Base-by-base conservation (phyloP, 768 basidiomycete species). In the Kwoniella shandongensis region DNA sequence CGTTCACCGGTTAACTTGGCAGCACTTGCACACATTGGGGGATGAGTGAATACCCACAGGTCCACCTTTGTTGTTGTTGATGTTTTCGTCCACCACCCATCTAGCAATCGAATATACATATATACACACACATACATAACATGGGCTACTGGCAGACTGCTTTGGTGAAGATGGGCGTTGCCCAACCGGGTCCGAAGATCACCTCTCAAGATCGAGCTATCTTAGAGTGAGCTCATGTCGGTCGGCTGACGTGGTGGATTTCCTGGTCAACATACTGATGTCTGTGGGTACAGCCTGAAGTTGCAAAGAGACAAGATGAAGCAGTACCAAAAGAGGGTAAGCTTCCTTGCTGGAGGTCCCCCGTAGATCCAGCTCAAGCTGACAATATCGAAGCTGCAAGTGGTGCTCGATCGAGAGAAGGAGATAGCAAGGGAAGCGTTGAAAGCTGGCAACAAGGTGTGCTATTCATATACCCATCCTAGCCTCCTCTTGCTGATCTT, bases 121-220 rank as follows among this genome's bases (percentile, higher is more conserved):
- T 57, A 13, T 41, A 54, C 13, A n/a, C 30, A 30, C 27, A 46
- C 27, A 10, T 10, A 17, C 18, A 44, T 48, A 61, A n/a, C 6
- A 72, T 72, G 70, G 70, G 70, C 15, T 57, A 63, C 53, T 63
- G 54, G 50, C 63, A 66, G 44, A 50, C 48, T 15, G 61, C 66
- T n/a, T 42, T 70, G 35, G 51, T 62, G 36, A 67, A 63, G 41
- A 72, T 78, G 70, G 77, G 77, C 27, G 57, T 69, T 18, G 69
- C 70, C 22, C 74, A 75, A 46, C 69, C 76, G 47, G 67, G 67
- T 13, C 91, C 90, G 45, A 96, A 89, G 81, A 85, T 99, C 62
- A 97, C 96, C 18, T 80, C 84, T 26, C 93, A 93, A 72, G 96
- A 99, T 77, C 84, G 87, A 63, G 94, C 96, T 41, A 88, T 99